Conservation (phyloP, 345 rosid species). For the Arabis alpina region DNA sequence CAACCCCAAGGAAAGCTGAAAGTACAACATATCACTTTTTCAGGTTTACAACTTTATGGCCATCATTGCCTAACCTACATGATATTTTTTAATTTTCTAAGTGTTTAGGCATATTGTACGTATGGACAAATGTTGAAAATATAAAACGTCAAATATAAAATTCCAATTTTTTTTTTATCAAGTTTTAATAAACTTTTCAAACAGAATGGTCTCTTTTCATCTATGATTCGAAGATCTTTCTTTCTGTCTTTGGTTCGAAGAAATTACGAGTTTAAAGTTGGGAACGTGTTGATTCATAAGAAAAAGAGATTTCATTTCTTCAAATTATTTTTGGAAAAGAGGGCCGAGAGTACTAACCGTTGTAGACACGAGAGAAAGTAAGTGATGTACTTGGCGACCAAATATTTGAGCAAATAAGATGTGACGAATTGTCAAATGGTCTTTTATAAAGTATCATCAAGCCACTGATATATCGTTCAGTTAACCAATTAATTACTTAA, state of each 20-base stretch:
- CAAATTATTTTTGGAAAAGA: neutral
- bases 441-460: slow-evolving; percentile 12
- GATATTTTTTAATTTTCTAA: neutral
- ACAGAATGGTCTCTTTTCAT: too few species aligned
- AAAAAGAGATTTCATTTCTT: too few species aligned
- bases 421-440: slow-evolving; percentile 21
- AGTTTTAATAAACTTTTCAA: too few species aligned
- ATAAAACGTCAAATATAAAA: too few species aligned
- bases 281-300: too few species aligned
- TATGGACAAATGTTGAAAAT: too few species aligned
- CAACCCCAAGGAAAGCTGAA: slow-evolving; percentile 24
- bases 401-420: slow-evolving; percentile 33
- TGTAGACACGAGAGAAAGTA: slow-evolving; percentile 15
- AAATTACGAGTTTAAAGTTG: too few species aligned
- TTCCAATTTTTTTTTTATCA: too few species aligned
- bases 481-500: slow-evolving; percentile 17
- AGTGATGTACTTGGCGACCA: slow-evolving; percentile 38
- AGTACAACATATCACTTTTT: slow-evolving; percentile 22
- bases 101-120: too few species aligned
- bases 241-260: neutral
- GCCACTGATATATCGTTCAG: slow-evolving; percentile 17
- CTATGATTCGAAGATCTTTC: too few species aligned
- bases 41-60: slow-evolving; percentile 18
- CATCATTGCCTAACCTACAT: neutral
- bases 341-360: neutral